Conservation (phyloP, 2,329 filamentous ascomycete species). For the Lachnellula arida region DNA sequence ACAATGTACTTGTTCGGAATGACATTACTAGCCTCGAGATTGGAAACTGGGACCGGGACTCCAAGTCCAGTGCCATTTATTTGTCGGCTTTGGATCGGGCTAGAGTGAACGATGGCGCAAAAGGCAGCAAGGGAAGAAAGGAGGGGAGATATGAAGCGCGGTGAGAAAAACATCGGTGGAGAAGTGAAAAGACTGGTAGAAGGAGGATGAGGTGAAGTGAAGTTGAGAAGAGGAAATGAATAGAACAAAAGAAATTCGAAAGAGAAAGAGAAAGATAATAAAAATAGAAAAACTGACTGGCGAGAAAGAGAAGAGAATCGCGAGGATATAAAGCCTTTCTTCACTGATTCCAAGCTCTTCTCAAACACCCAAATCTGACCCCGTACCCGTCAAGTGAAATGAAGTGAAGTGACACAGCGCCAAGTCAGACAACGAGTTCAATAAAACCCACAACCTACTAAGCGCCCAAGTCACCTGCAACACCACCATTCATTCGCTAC, state of each 20-base stretch:
- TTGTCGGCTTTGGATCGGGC: neutral
- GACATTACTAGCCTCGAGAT: constrained; percentile 43
- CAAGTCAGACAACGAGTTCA: constrained; percentile 13
- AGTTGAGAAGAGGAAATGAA: no score
- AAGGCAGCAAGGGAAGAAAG: constrained; percentile 8
- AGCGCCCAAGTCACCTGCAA: neutral
- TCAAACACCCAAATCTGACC: no score
- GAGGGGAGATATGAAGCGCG: constrained; percentile 1
- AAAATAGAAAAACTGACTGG: neutral
- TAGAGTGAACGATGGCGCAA: constrained; percentile 1
- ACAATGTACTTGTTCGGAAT: constrained; percentile 58
- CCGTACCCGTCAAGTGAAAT: no score
- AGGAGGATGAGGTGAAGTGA: no score
- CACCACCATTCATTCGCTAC: no score
- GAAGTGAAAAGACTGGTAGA: neutral
- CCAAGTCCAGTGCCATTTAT: constrained; percentile 29
- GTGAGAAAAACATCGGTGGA: neutral
- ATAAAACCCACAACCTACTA: constrained; percentile 2
- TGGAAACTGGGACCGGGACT: constrained; percentile 47
- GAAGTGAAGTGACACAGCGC: constrained; percentile 9
- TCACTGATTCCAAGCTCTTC: no score
- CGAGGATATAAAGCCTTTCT: neutral
- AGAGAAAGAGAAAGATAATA: neutral
- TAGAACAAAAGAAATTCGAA: no score
- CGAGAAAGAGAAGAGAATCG: neutral